Base-by-base conservation (phyloP, 345 rosid species). In the Rhodomyrtus tomentosa region DNA sequence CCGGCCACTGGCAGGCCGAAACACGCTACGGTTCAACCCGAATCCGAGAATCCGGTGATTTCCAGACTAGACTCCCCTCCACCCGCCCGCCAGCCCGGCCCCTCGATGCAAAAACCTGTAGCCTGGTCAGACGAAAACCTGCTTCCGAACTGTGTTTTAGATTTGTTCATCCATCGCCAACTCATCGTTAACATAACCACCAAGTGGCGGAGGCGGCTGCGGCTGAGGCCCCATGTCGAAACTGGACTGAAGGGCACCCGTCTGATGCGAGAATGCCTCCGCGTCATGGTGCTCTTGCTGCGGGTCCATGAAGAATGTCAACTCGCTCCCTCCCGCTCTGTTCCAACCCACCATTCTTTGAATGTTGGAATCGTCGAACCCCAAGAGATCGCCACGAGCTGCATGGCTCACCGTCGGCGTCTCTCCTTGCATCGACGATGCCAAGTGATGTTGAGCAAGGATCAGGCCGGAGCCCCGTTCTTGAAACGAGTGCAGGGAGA, bases 221-320 rank as follows among this genome's bases (percentile, higher is more conserved):
- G 83, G 32, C 24, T 81, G 91, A n/a, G 24, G 22, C 3, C 45
- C 80, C 36, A 5, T 50, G 9, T 88, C 74, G 53, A 92, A 91
- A 89, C 91, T 93, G 98, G 98, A 92, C 95, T 94, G 98, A 93
- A 94, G 95, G 93, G 96, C 88, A 82, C 95, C 98, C 95, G 98
- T 88, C 87, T 89, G 94, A 83, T 88, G 87, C 62, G 38, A 49
- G 56, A 86, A 89, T 53, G 87, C 85, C 49, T 54, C 85, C 82
- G 18, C 79, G 13, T 68, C 45, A 25, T 9, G 79, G 59, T 90
- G 84, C 51, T 21, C 83, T 38, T 59, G 80, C 82, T 86, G 62
- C 84, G 91, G 9, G 50, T 85, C 91, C 48, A 50, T 87, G 85
- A 85, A 89, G 85, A 89, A 88, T 84, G 92, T 48, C 86, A 88